Base-by-base conservation (phyloP, 1,139 yeast genomes). In the Diutina neorugosa region DNA sequence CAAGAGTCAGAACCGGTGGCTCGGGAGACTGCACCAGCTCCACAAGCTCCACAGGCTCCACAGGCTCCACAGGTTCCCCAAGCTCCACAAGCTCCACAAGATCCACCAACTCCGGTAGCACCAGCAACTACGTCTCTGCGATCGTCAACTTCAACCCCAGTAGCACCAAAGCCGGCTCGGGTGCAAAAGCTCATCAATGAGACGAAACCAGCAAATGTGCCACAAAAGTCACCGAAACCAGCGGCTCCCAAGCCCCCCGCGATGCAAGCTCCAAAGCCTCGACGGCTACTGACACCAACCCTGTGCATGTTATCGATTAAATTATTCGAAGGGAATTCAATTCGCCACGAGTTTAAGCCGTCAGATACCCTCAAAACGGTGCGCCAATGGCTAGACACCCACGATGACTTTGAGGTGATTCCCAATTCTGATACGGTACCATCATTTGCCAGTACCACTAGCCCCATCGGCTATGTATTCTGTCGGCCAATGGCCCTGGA, bases 361-460 rank as follows among this genome's bases (percentile, higher is more conserved):
- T 7, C 21, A 4, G 41, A 46, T 16, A 46, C 50, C n/a, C 50
- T 46, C 9, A n/a, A 11, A 11, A 46, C 50, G 7, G 50, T 46
- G 14, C 50, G 50, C 11, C 21, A 46, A n/a, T 46, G 50, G 50
- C 37, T 46, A n/a, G 50, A 46, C 40, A 11, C 20, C 19, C 16
- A 46, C 5, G 18, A 27, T 7, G 50, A 46, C 3, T 25, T 25
- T 14, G 50, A 46, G 31, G 21, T 46, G 4, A 23, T 46, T 23
- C 50, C 50, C 16, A 34, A 46, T 18, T 25, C 50, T n/a, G 50
- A 46, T 9, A 8, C 41, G 37, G 50, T 46, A 11, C 50, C 50
- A 8, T 16, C 41, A 16, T 46, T 46, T 46, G 50, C 50, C 21
- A 21, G 19, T 12, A n/a, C 31, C 16, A 46, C 50, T 4, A 25